Conservation (phyloP, 768 basidiomycete species). For the Leccinum obscurum region DNA sequence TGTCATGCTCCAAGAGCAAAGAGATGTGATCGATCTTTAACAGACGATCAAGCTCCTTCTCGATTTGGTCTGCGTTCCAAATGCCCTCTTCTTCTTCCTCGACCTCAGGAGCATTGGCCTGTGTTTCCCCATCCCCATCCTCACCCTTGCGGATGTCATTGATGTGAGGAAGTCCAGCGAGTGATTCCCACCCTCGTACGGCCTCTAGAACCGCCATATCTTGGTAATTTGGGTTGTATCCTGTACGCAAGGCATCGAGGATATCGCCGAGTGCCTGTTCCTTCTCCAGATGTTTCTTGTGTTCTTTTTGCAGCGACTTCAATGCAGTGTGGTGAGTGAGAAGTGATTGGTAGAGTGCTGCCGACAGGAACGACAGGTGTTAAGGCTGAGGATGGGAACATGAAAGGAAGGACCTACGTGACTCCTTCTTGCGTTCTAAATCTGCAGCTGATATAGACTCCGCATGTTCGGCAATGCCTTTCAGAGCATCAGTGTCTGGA, state of each 20-base stretch:
- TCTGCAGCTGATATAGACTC: slow-evolving; percentile 79
- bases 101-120: slow-evolving; percentile 13
- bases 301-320: slow-evolving; percentile 70
- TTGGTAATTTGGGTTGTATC: slow-evolving; percentile 98
- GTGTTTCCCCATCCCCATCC: slow-evolving; percentile 36
- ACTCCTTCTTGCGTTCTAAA: slow-evolving; percentile 81
- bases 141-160: slow-evolving; percentile 60
- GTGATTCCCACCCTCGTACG: slow-evolving; percentile 88
- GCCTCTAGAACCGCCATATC: slow-evolving; percentile 99
- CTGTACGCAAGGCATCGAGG: slow-evolving; percentile 72
- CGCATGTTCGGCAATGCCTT: slow-evolving; percentile 76
- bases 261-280: slow-evolving; percentile 82
- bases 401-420: slow-evolving; percentile 55
- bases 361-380: not conserved
- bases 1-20: slow-evolving; percentile 77
- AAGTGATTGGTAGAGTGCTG: slow-evolving; percentile 80
- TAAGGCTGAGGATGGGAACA: slow-evolving; percentile 4
- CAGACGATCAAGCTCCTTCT: slow-evolving; percentile 55
- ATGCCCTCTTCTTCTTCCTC: slow-evolving; percentile 54
- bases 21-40: slow-evolving; percentile 69
- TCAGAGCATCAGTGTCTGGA: not conserved
- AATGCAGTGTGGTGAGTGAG: slow-evolving; percentile 73
- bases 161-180: slow-evolving; percentile 69
- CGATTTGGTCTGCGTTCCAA: slow-evolving; percentile 62
- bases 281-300: slow-evolving; percentile 70